phyloP scores from a whole-genome alignment of 108 stramenopile genomes.

The Nitzschia sp. region DNA sequence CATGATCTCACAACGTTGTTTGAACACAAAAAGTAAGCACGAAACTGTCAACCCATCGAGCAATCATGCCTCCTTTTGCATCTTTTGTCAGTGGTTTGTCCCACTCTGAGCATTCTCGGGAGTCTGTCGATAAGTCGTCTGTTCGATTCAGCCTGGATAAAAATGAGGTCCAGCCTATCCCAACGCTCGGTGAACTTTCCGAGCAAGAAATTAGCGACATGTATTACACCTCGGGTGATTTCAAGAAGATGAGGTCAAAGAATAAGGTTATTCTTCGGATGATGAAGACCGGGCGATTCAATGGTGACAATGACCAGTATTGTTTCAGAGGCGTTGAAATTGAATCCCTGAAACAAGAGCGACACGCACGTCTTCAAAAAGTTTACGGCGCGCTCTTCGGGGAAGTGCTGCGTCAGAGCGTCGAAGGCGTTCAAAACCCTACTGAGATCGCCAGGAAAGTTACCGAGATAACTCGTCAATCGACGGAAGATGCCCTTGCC shows the following conservation, averaged over 20 bases:
- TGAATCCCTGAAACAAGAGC: background rate
- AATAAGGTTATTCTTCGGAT: background rate
- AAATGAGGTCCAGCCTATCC: background rate
- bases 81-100: background rate
- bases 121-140: background rate
- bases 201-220: background rate
- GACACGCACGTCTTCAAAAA: background rate
- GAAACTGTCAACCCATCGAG: too few relatives aligned
- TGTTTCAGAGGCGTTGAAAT: background rate
- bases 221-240: background rate
- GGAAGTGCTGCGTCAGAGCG: background rate
- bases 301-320: background rate
- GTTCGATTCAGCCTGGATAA: background rate
- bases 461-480: background rate
- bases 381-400: background rate
- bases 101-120: background rate
- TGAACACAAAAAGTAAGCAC: too few relatives aligned
- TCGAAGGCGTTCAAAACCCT: background rate
- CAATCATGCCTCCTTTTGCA: background rate
- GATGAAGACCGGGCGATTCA: background rate
- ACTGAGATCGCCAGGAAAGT: background rate
- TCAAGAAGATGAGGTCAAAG: conserved; percentile 1
- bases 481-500: background rate
- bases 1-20: too few relatives aligned
- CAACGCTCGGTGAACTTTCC: background rate